Evolutionary conservation across 2,329 filamentous ascomycete species (phyloP), one percentile per base, ranked within the genome.

Genomic region (Parastagonospora avenae): DNA sequence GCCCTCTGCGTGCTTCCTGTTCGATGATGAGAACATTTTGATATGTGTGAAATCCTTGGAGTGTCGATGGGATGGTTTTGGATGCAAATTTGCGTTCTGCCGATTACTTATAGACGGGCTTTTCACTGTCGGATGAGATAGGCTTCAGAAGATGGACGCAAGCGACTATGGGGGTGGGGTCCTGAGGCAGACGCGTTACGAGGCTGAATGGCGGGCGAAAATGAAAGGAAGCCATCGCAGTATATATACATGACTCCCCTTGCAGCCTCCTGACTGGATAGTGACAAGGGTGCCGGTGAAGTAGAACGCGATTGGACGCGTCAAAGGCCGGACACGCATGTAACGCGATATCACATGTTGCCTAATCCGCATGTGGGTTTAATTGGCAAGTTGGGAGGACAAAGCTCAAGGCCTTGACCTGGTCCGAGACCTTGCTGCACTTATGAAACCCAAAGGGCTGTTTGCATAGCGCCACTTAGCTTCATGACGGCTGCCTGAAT

Each of bases 11-110:
- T 67, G 58, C 50, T 64, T 63, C 60, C 67, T 62, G 54, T 51
- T 59, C 60, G 67, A 71, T 62, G 67, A 66, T 61, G 67, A 66
- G 49, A 74, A 73, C 71, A 74, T 74, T 57, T 55, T 70, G 57
- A 38, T 49, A 24, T 24, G 19, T 24, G 5, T 24, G 19, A 24
- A 3, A 24, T 24, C 5, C 19, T 24, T 24, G 19, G 19, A 24
- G 5, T n/a, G 19, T 5, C 19, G 19, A 24, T 24, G 19, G 19
- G 5, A 24, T 24, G 19, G 19, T 3, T 24, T 24, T 24, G 19
- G 19, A 5, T 24, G 19, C 5, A 5, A 24, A 24, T 24, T 24
- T 5, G 19, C 19, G 19, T 24, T 24, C 19, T 24, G 19, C 19
- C 19, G 19, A 24, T 24, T 24, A 24, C 10, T n/a, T 15, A 28